Evolutionary conservation across 2,329 filamentous ascomycete genomes (phyloP).

Genomic region (Neofusicoccum sp.): DNA sequence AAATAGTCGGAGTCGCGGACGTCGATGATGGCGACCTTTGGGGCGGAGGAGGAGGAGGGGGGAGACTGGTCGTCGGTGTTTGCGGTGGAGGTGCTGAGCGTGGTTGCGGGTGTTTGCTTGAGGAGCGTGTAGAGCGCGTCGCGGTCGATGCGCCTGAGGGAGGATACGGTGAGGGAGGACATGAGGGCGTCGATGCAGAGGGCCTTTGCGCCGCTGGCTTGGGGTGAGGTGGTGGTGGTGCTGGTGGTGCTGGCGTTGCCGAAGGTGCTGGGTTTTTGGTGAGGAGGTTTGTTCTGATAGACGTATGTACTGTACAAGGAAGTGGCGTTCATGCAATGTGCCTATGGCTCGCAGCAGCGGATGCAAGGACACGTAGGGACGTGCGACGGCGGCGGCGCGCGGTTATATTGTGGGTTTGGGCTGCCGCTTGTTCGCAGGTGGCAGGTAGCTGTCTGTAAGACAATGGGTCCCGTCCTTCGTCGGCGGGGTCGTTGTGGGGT

Average conservation of each 20-base stretch:
- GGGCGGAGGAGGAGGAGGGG: not conserved
- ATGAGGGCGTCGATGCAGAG: constrained; percentile 23
- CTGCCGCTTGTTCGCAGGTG: too few species aligned
- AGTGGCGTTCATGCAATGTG: constrained; percentile 24
- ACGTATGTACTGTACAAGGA: constrained; percentile 23
- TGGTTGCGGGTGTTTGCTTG: constrained; percentile 4
- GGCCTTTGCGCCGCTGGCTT: not conserved
- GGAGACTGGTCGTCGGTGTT: not conserved
- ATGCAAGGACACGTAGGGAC: too few species aligned
- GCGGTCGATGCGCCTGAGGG: constrained; percentile 66
- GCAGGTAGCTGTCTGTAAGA: too few species aligned
- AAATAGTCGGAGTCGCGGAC: constrained; percentile 89
- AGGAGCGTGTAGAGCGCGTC: constrained; percentile 67
- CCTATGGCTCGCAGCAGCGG: not conserved
- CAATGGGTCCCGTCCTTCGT: too few species aligned
- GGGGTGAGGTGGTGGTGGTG: not conserved
- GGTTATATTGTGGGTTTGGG: too few species aligned
- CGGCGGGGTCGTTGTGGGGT: too few species aligned
- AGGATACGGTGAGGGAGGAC: constrained; percentile 60
- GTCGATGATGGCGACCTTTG: constrained; percentile 71
- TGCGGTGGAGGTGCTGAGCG: not conserved
- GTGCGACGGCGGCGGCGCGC: too few species aligned
- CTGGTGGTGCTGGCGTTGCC: constrained; percentile 1
- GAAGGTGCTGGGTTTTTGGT: constrained; percentile 17
- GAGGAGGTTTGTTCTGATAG: constrained; percentile 15